Conservation (phyloP, 2,329 filamentous ascomycete genomes). For the Talaromyces sp. region DNA sequence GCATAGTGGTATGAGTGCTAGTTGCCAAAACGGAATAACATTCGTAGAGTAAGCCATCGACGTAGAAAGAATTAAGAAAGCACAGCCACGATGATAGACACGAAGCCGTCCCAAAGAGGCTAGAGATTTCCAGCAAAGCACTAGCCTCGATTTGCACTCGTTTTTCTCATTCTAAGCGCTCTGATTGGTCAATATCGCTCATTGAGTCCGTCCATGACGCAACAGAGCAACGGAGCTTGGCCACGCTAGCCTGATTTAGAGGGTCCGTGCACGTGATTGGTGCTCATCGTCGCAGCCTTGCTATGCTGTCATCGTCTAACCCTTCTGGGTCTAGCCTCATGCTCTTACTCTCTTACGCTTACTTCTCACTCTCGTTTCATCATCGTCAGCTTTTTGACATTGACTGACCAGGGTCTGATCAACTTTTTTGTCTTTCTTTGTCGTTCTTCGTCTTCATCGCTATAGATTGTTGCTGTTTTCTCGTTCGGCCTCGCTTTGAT, state of each 20-base stretch:
- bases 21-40: not conserved
- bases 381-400: not conserved
- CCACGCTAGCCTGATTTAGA: not conserved
- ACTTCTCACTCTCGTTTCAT: not conserved
- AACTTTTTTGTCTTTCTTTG: not conserved
- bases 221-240: not conserved
- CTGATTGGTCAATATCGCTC: not conserved
- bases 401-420: not conserved
- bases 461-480: slow-evolving; percentile 1
- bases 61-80: not conserved
- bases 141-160: not conserved
- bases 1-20: no score
- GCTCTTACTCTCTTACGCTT: not conserved
- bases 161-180: not conserved
- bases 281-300: not conserved
- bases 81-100: not conserved
- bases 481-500: not conserved
- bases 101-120: not conserved
- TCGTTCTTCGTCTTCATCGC: not conserved
- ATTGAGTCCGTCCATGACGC: slow-evolving; percentile 14
- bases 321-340: not conserved
- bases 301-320: slow-evolving; percentile 6
- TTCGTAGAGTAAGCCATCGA: not conserved
- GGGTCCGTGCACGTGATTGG: not conserved
- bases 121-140: not conserved